Conservation (phyloP, 345 rosid genomes). For the Salix purpurea region DNA sequence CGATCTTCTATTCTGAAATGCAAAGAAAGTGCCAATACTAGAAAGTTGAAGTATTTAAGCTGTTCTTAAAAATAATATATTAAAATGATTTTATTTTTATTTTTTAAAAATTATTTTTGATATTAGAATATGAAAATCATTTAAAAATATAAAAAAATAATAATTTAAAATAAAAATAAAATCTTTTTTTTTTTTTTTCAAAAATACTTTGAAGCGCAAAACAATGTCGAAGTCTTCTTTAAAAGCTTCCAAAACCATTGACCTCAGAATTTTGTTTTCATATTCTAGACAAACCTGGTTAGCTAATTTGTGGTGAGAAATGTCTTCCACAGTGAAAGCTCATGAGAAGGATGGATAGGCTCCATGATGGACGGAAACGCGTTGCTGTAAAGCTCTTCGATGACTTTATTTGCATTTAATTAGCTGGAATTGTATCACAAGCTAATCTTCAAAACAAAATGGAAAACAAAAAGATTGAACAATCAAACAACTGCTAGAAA, state of each 20-base stretch:
- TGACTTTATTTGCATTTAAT: neutral
- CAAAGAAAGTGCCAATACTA: neutral
- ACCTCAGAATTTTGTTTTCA: neutral
- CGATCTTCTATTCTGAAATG: neutral
- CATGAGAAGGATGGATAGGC: neutral
- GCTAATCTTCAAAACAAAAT: neutral
- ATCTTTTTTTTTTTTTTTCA: too few species aligned
- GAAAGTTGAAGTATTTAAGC: constrained; percentile 1
- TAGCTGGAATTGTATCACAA: neutral
- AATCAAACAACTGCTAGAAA: neutral
- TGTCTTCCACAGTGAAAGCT: neutral
- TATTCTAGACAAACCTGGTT: neutral
- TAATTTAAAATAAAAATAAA: too few species aligned
- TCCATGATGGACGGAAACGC: constrained; percentile 40
- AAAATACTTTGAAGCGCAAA: too few species aligned
- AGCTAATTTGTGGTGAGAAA: neutral
- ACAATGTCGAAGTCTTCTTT: neutral
- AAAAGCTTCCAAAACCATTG: neutral
- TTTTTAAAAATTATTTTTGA: too few species aligned
- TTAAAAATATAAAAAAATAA: too few species aligned
- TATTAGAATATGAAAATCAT: too few species aligned
- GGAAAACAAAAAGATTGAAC: too few species aligned
- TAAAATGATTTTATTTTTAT: too few species aligned
- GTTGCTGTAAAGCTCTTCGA: neutral
- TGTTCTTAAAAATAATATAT: too few species aligned